Percentiles rank a stretch among this genome's conserved stretches.
Evolutionary conservation across 1,284 basidiomycete species (phyloP).

Genomic region (Cutaneotrichosporon sp.): DNA sequence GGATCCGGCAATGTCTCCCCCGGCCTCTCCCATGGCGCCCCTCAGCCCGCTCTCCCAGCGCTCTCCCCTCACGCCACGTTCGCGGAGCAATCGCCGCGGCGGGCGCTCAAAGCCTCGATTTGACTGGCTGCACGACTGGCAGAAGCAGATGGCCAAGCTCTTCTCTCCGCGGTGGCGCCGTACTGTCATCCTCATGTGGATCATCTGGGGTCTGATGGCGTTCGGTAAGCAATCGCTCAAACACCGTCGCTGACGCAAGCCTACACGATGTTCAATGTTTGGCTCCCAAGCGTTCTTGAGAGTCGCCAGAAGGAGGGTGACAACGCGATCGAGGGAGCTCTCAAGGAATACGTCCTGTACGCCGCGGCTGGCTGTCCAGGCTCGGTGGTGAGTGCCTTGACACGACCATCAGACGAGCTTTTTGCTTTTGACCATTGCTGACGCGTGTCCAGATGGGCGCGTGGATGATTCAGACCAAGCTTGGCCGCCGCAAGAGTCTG

Average conservation of each 20-base stretch:
- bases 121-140: slow-evolving; percentile 57
- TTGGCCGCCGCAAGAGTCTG: slow-evolving; percentile 76
- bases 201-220: slow-evolving; percentile 76
- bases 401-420: neutral
- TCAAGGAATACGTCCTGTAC: slow-evolving; percentile 74
- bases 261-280: slow-evolving; percentile 97
- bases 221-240: slow-evolving; percentile 62
- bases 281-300: slow-evolving; percentile 82
- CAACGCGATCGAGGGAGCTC: slow-evolving; percentile 64
- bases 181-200: slow-evolving; percentile 84
- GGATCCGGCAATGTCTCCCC: slow-evolving; percentile 9
- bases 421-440: slow-evolving; percentile 6
- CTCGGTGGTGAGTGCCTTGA: slow-evolving; percentile 64
- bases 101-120: neutral
- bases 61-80: neutral
- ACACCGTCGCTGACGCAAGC: slow-evolving; percentile 55
- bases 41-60: slow-evolving; percentile 4
- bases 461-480: slow-evolving; percentile 74
- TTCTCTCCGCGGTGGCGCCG: slow-evolving; percentile 77
- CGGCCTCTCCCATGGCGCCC: slow-evolving; percentile 16
- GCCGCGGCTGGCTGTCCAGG: slow-evolving; percentile 80
- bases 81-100: slow-evolving; percentile 2
- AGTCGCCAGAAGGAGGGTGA: slow-evolving; percentile 48
- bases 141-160: slow-evolving; percentile 71
- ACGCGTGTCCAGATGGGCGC: slow-evolving; percentile 71